These are phyloP conservation scores for Umbelopsis vinacea DNA, from an alignment of 192 early-diverging fungal species.

Conservation along the genomic window DNA sequence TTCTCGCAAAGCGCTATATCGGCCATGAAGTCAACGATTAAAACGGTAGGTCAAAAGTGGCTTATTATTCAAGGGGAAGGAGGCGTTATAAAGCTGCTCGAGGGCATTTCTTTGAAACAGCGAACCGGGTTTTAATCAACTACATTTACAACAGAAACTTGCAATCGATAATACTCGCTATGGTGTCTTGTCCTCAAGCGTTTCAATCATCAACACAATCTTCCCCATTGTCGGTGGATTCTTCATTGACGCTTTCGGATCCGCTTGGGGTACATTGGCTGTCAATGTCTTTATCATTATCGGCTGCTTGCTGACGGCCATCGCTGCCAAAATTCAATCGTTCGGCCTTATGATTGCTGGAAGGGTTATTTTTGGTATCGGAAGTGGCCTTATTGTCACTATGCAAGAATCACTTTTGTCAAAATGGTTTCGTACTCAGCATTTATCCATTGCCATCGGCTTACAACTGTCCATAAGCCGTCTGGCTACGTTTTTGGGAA, in stretches of 20 bases:
- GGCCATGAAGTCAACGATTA: slow-evolving; percentile 71
- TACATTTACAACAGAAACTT: slow-evolving; percentile 47
- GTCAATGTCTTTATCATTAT: slow-evolving; percentile 61
- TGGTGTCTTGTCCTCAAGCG: slow-evolving; percentile 64
- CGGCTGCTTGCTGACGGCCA: slow-evolving; percentile 55
- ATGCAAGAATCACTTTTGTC: slow-evolving; percentile 79
- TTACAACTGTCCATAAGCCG: slow-evolving; percentile 73
- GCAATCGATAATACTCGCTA: slow-evolving; percentile 63
- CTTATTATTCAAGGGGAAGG: neutral
- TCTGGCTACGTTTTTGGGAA: slow-evolving; percentile 71
- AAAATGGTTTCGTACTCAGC: slow-evolving; percentile 74
- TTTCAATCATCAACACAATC: slow-evolving; percentile 63
- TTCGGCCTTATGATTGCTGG: slow-evolving; percentile 60
- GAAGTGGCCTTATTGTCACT: slow-evolving; percentile 71
- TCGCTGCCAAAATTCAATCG: slow-evolving; percentile 50
- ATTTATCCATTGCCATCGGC: slow-evolving; percentile 71
- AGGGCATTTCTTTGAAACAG: neutral
- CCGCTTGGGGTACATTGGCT: slow-evolving; percentile 55
- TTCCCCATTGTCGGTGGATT: slow-evolving; percentile 60
- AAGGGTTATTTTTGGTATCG: slow-evolving; percentile 64
- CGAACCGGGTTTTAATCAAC: neutral
- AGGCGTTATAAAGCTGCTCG: too few species aligned
- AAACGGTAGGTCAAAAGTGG: slow-evolving; percentile 53
- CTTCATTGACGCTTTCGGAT: slow-evolving; percentile 68
- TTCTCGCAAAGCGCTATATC: slow-evolving; percentile 71